Evolutionary conservation across 1,284 basidiomycete genomes (phyloP).

Genomic region (Microbotryum silenes-acaulis): DNA sequence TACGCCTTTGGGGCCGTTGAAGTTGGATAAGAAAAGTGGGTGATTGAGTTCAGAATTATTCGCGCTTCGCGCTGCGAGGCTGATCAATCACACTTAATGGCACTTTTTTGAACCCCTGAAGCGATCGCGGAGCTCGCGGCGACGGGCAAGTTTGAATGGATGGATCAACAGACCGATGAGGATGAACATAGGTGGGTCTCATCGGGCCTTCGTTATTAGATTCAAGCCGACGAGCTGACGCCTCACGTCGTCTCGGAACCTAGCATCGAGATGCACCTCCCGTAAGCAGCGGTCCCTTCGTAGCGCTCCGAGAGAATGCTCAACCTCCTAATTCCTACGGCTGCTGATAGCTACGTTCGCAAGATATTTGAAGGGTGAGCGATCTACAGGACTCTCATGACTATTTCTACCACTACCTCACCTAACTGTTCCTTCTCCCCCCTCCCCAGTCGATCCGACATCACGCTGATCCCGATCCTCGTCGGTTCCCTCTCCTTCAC

Average conservation of each 20-base stretch:
- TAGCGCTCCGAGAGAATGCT: too few relatives aligned
- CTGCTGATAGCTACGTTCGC: constrained; percentile 55
- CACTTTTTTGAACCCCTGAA: constrained; percentile 38
- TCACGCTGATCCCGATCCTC: constrained; percentile 80
- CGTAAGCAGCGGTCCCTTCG: constrained; percentile 1
- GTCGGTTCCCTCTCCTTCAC: constrained; percentile 69
- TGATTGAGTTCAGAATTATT: constrained; percentile 3
- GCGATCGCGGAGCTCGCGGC: constrained; percentile 60
- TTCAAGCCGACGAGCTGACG: not conserved
- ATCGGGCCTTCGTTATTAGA: too few relatives aligned
- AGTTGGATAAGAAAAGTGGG: constrained; percentile 69
- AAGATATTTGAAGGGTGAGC: constrained; percentile 73
- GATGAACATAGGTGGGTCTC: constrained; percentile 62
- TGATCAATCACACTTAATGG: not conserved
- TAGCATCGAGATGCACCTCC: constrained; percentile 75
- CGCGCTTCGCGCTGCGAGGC: too few relatives aligned
- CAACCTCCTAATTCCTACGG: too few relatives aligned
- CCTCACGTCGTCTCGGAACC: too few relatives aligned
- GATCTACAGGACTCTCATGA: not conserved
- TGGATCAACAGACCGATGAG: constrained; percentile 67
- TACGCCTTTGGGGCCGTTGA: constrained; percentile 78
- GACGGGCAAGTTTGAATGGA: constrained; percentile 63
- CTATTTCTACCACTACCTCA: too few relatives aligned
- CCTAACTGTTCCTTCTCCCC: not conserved
- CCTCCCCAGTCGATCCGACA: constrained; percentile 51